These are phyloP conservation scores for Thielaviopsis musarum DNA, from an alignment of 2,329 filamentous ascomycete species.

Conservation along the genomic window DNA sequence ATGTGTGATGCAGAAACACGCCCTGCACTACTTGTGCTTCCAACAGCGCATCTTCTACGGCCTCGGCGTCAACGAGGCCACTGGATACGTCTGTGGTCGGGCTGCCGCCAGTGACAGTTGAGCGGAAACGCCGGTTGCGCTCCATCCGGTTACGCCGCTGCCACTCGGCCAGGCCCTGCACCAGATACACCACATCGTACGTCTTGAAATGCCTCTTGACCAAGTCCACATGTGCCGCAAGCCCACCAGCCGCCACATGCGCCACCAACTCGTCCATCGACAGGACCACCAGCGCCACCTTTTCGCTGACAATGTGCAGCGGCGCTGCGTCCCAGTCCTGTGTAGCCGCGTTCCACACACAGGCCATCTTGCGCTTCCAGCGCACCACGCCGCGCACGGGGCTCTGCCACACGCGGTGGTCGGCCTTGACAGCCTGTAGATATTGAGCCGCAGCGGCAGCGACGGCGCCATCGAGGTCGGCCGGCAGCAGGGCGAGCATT, in stretches of 20 bases:
- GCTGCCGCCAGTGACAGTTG: conserved; percentile 36
- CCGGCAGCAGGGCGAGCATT: conserved; percentile 60
- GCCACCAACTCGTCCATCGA: conserved; percentile 49
- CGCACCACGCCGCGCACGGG: conserved; percentile 37
- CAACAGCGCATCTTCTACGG: conserved; percentile 54
- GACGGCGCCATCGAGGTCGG: conserved; percentile 31
- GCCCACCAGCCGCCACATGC: conserved; percentile 29
- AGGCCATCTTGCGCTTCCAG: conserved; percentile 53
- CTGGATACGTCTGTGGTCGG: conserved; percentile 21
- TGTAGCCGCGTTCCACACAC: conserved; percentile 41
- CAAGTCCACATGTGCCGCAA: not conserved
- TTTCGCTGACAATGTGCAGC: conserved; percentile 34
- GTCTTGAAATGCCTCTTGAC: conserved; percentile 36
- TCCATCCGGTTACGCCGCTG: conserved; percentile 51
- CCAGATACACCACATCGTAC: conserved; percentile 47
- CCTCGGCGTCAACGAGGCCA: conserved; percentile 41
- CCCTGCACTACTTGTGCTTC: conserved; percentile 51
- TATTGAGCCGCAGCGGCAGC: conserved; percentile 31
- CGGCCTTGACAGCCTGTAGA: conserved; percentile 32
- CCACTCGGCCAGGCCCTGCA: conserved; percentile 52
- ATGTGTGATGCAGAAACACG: conserved; percentile 54
- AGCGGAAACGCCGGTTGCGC: conserved; percentile 50
- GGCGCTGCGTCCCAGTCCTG: conserved; percentile 49
- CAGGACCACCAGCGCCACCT: conserved; percentile 45
- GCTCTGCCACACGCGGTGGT: conserved; percentile 28